Evolutionary conservation across 148 eudicot species (phyloP), one percentile per base, ranked within the genome.

Genomic region (Vaccinium darrowii): DNA sequence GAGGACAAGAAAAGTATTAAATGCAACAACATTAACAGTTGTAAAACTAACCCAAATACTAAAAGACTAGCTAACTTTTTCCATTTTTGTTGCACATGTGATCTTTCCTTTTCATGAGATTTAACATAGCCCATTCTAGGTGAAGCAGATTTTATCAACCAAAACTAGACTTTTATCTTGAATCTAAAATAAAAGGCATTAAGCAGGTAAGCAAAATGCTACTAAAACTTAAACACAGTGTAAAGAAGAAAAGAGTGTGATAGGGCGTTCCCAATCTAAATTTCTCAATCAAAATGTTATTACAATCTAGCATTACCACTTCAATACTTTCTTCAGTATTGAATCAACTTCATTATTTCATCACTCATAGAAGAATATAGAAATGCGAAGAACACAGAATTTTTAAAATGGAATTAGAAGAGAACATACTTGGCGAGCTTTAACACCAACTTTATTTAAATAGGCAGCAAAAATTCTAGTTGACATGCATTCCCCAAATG

Each of bases 401-500:
- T 78, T 67, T 49, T 43, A 2, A 52, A 23, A 82, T 76, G 27
- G 21, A 82, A 74, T 78, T 60, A 80, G 39, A 50, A 75, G 51
- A 83, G 21, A 84, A 85, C 92, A 83, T 92, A 97, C 99, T 88
- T 97, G 99, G 79, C 98, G 92, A 76, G 99, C 98, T 88, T 91
- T 97, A 79, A 87, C 91, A 72, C 98, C 98, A 84, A 91, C 88
- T 79, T 92, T 94, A 85, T 95, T 95, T 89, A 97, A 83, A 86
- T 90, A 97, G 16, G 98, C 98, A 10, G 99, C 93, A 88, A 97
- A 94, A 80, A 97, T 94, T 83, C 98, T 88, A 16, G 99, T 97
- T 63, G 99, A 97, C 98, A 97, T 91, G 91, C 98, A 97, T 89
- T 97, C 99, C 43, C 99, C 99, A 89, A 97, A 97, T n/a, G 99